A percentile compares a stretch with the other conserved stretches of the same genome.
Conservation (phyloP, 75 land plant species). For the Cupressus sempervirens region DNA sequence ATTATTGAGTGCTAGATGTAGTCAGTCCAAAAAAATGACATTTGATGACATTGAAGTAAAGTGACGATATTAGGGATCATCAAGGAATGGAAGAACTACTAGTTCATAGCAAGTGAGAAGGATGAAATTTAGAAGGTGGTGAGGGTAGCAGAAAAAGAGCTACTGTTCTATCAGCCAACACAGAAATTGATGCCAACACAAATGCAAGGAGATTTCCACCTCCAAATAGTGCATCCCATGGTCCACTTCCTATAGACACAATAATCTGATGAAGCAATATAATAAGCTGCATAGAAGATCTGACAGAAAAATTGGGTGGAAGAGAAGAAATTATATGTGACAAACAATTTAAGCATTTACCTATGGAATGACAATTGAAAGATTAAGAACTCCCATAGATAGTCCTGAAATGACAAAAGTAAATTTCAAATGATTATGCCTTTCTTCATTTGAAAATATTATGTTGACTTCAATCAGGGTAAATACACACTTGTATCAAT, state of each 20-base stretch:
- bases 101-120: background rate
- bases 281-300: slow-evolving; percentile 2
- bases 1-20: background rate
- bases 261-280: slow-evolving; percentile 37
- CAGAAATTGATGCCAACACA: slow-evolving; percentile 54
- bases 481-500: background rate
- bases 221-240: slow-evolving; percentile 80
- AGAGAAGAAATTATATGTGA: background rate
- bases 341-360: slow-evolving; percentile 28
- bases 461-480: background rate
- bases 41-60: background rate
- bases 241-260: slow-evolving; percentile 85
- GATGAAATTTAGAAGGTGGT: slow-evolving; percentile 27
- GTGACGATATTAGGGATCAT: background rate
- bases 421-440: background rate
- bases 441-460: background rate
- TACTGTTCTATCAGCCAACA: slow-evolving; percentile 57
- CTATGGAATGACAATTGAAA: slow-evolving; percentile 94
- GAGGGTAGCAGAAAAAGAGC: slow-evolving; percentile 61
- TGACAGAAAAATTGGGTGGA: background rate
- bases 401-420: slow-evolving; percentile 44
- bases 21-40: background rate
- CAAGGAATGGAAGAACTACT: slow-evolving; percentile 9
- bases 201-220: slow-evolving; percentile 83
- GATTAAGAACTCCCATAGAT: slow-evolving; percentile 91